Base-by-base conservation (phyloP, 2,329 filamentous ascomycete genomes). In the Cladosporium phlei region DNA sequence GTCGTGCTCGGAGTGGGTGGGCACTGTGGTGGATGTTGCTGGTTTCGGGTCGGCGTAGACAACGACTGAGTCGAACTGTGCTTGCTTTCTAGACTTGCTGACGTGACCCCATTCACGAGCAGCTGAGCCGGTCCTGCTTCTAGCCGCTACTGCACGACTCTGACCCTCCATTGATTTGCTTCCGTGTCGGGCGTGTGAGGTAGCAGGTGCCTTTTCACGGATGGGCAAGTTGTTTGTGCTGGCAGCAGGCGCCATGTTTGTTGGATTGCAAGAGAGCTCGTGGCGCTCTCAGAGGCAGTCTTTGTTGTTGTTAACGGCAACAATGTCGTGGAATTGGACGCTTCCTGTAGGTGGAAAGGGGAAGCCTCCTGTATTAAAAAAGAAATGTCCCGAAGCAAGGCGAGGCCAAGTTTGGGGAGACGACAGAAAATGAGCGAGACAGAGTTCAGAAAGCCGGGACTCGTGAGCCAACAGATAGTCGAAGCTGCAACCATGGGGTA, bases 171-270 rank as follows among this genome's bases (percentile, higher is more conserved):
- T 37, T 2, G 42, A 45, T 35, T 28, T 33, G 32, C 32, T 45
- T 32, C 17, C 22, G 24, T 45, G 42, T 17, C 30, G 16, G n/a
- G 12, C 17, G 32, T 29, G 42, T 10, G 42, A 45, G 32, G 42
- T 25, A 17, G 33, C 32, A 29, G 42, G 32, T 21, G 42, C 42
- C 32, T 45, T 45, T 45, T 45, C 42, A 29, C 42, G 42, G 30
- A 37, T 45, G 14, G 42, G 30, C 42, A 45, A 35, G 32, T 32
- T 45, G 24, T 45, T 45, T 45, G 42, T 45, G 32, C 37, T 45
- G 42, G 42, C 42, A 25, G 42, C 24, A 12, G 42, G 42, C 24
- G 42, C 42, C 42, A 45, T 45, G 42, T 29, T 45, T 35, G 24
- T 45, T 25, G 14, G 16, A 24, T 45, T n/a, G n/a, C n/a, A n/a